Base-by-base conservation (phyloP, 768 basidiomycete species). In the Postia placenta region DNA sequence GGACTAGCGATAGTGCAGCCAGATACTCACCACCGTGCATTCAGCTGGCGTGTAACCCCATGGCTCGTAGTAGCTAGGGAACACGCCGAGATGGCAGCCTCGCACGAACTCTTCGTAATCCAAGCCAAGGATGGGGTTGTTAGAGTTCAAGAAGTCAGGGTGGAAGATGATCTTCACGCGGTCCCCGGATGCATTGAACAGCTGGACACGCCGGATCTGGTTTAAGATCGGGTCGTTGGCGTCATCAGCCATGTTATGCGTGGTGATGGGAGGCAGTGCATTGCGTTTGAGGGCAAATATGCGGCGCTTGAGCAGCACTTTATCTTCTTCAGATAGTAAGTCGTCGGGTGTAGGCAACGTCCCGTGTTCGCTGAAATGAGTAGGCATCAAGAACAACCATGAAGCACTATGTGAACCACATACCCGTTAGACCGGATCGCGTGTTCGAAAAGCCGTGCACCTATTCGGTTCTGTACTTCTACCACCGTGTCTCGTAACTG, bases 21-120 rank as follows among this genome's bases (percentile, higher is more conserved):
- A 19, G 28, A 42, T 24, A 73, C 85, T 56, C 69, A 87, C 86
- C 30, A 99, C 96, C n/a, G 96, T 98, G 65, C 96, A 98, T 65
- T 98, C 95, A 1, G 95, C 95, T 0, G 95, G 95, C 1, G 92
- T 96, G 63, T 96, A 96, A 0, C 91, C 91, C 91, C 91, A 92
- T 2, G 92, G 92, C 69, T 94, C 90, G 64, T 96, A 97, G 63
- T 97, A 98, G 56, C 87, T 91, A 2, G 96, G 95, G 79, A 99
- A 99, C 35, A 99, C 95, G 42, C 96, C 96, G 42, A 99, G 71
- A 73, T 99, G 96, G 63, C 95, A 97, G 1, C 96, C 96, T 55
- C 96, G 75, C 30, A 98, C 96, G 62, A 99, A 99, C 69, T 99
- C 96, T 67, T 99, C 96, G 65, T 99, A 99, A 64, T 99, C 96